phyloP scores from a whole-genome alignment of 148 eudicot species.

The Vaccinium corymbosum region DNA sequence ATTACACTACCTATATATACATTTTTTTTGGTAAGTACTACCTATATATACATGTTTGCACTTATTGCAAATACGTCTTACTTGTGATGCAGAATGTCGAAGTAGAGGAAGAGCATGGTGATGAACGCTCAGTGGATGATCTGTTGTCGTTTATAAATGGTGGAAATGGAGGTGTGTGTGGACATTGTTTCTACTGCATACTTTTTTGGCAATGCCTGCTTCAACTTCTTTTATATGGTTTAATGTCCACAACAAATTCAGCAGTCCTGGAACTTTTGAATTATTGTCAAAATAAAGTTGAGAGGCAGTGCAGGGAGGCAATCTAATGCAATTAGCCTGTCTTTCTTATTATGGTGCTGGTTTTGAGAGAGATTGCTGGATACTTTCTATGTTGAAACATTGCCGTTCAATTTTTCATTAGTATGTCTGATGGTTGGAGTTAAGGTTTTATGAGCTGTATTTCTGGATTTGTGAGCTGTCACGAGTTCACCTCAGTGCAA shows the following conservation, averaged over 20 bases:
- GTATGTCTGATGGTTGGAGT: not conserved
- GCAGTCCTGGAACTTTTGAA: not conserved
- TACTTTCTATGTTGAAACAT: not conserved
- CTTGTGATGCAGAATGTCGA: constrained; percentile 45
- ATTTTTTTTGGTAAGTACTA: too few relatives aligned
- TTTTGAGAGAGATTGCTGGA: not conserved
- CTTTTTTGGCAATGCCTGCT: not conserved
- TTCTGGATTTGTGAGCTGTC: too few relatives aligned
- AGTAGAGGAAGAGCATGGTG: constrained; percentile 58
- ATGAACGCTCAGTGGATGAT: constrained; percentile 81
- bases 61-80: not conserved
- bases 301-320: not conserved
- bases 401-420: not conserved
- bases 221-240: constrained; percentile 2
- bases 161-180: constrained; percentile 68
- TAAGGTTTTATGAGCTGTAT: not conserved
- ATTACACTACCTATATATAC: not conserved
- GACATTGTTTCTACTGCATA: not conserved
- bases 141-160: constrained; percentile 73
- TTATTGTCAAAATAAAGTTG: not conserved
- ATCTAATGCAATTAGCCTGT: not conserved
- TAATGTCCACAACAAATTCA: not conserved
- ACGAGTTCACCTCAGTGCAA: not conserved
- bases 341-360: not conserved
- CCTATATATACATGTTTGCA: not conserved